Evolutionary conservation across 2,329 filamentous ascomycete genomes (phyloP), one percentile per base, ranked within the genome.

Genomic region (Dothideomycetes sp.): DNA sequence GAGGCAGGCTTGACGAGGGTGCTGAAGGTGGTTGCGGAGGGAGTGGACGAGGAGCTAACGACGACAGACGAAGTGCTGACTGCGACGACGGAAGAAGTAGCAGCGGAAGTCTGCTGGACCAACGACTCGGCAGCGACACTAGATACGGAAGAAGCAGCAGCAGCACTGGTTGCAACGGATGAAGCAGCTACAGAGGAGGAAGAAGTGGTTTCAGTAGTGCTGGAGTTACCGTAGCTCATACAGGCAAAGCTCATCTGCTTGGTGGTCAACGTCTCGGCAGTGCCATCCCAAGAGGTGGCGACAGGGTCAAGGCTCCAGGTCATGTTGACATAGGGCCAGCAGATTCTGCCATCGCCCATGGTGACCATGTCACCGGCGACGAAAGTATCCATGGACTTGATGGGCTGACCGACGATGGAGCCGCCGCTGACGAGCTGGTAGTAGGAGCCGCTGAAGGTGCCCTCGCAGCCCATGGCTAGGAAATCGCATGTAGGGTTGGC

Each of bases 361-460:
- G 70, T 75, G 9, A 75, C 73, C 65, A 79, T 76, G 49, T 79
- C 75, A 30, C 75, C 75, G 5, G 74, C 70, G 34, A 79, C 72
- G 48, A 65, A 75, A n/a, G 69, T 67, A 51, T 76, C 64, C 10
- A 54, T 64, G n/a, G 64, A 66, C 39, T 61, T 63, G 42, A 77
- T 49, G 1, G 70, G 56, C 12, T 63, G 57, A 15, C 73, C 75
- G 27, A 76, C 59, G 51, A 66, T 72, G 38, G 62, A 57, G 2
- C 75, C 75, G 10, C 61, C 54, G 49, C 66, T 63, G 18, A 79
- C 69, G 38, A 73, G 60, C 58, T 79, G 75, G 63, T 73, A 79
- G 54, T 66, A 70, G 5, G 75, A 70, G 8, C 75, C 75, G 3
- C 70, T 64, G 52, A 74, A 79, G 4, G 61, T 58, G n/a, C 75